Evolutionary conservation across 2,329 filamentous ascomycete genomes (phyloP).

Genomic region (Chaetothyriales sp.): DNA sequence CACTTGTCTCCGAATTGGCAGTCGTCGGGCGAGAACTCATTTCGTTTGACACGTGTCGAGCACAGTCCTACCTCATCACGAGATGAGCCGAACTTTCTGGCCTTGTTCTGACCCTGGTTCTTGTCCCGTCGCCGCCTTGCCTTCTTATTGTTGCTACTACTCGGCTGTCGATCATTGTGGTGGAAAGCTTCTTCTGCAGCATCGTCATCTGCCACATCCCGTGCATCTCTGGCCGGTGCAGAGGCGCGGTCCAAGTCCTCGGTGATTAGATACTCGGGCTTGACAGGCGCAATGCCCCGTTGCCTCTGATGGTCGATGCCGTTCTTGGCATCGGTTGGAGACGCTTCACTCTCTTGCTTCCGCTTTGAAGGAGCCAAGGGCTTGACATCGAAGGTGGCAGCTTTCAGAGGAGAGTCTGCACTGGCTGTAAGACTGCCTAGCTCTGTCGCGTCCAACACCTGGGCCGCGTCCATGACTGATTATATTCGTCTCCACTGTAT

Average conservation of each 20-base stretch:
- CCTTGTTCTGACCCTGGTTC: constrained; percentile 65
- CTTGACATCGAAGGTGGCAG: not conserved
- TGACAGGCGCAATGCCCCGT: constrained; percentile 53
- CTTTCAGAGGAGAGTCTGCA: not conserved
- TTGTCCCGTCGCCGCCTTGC: constrained; percentile 47
- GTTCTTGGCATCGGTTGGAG: constrained; percentile 19
- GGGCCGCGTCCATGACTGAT: not conserved
- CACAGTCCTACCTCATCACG: constrained; percentile 67
- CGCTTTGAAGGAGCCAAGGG: not conserved
- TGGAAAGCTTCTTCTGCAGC: constrained; percentile 47
- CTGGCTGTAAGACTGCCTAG: not conserved
- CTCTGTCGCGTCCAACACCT: not conserved
- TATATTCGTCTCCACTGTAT: not conserved
- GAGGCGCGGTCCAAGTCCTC: constrained; percentile 15
- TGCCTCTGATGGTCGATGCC: constrained; percentile 28
- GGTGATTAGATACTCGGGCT: constrained; percentile 48
- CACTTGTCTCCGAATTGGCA: constrained; percentile 73
- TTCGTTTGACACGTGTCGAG: constrained; percentile 52
- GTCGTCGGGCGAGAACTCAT: constrained; percentile 65
- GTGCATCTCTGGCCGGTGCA: constrained; percentile 22
- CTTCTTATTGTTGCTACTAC: constrained; percentile 25
- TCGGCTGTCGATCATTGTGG: constrained; percentile 28
- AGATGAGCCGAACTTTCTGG: constrained; percentile 66
- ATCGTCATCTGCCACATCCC: constrained; percentile 29
- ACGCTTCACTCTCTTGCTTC: constrained; percentile 41